phyloP scores from a whole-genome alignment of 2,329 filamentous ascomycete species.

The Diplodia seriata region DNA sequence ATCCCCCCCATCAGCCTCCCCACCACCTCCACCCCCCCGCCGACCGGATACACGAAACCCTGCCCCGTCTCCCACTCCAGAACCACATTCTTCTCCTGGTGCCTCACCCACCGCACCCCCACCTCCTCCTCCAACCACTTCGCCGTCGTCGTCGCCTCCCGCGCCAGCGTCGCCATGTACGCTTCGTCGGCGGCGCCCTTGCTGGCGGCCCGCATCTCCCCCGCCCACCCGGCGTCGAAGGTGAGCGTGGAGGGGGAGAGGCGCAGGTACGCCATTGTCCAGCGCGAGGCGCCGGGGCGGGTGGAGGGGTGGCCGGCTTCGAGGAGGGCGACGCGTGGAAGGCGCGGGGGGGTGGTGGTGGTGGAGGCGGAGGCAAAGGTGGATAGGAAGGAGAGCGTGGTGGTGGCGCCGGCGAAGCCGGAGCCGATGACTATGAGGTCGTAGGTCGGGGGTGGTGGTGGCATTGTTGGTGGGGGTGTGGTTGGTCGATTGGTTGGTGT shows the following conservation, averaged over 20 bases:
- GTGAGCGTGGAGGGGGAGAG: constrained; percentile 49
- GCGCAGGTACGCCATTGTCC: constrained; percentile 53
- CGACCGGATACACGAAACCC: constrained; percentile 51
- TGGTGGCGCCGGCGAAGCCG: constrained; percentile 51
- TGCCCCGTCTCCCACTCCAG: constrained; percentile 52
- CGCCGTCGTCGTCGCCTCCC: constrained; percentile 48
- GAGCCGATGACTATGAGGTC: constrained; percentile 52
- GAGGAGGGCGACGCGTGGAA: constrained; percentile 47
- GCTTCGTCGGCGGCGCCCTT: constrained; percentile 50
- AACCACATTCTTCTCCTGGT: constrained; percentile 51
- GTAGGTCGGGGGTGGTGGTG: constrained; percentile 37
- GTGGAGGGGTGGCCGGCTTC: constrained; percentile 51
- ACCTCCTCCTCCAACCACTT: constrained; percentile 46
- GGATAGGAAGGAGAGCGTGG: constrained; percentile 52
- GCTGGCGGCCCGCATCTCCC: constrained; percentile 47
- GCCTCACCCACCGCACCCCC: constrained; percentile 47
- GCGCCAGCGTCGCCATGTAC: constrained; percentile 50
- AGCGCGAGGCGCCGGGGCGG: constrained; percentile 50
- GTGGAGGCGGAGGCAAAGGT: constrained; percentile 41
- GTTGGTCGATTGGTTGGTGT: neutral
- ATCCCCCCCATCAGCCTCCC: constrained; percentile 49
- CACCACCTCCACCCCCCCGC: constrained; percentile 50
- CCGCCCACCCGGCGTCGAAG: constrained; percentile 47
- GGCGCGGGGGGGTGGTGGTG: constrained; percentile 33
- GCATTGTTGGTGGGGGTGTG: neutral